phyloP scores from a whole-genome alignment of 768 basidiomycete genomes.

The Pleurotus salmoneostramineus region DNA sequence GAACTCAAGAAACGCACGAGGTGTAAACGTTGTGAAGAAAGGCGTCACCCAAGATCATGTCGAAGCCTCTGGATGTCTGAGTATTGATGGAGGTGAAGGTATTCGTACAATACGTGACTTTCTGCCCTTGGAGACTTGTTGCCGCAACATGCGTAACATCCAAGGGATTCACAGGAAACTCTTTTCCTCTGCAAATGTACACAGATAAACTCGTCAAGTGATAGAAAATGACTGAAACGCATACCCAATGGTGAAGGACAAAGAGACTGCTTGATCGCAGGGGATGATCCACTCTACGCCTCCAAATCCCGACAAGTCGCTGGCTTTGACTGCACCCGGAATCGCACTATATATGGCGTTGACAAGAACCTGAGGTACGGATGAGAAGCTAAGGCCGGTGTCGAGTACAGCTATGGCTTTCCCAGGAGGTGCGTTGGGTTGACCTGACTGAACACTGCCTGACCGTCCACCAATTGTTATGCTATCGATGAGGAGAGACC shows the following conservation, averaged over 20 bases:
- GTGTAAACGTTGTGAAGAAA: conserved; percentile 44
- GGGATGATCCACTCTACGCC: conserved; percentile 57
- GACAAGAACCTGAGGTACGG: conserved; percentile 45
- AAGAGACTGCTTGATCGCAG: conserved; percentile 58
- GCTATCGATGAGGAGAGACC: conserved; percentile 42
- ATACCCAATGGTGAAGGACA: conserved; percentile 62
- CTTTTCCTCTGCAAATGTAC: conserved; percentile 28
- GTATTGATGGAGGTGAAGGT: conserved; percentile 27
- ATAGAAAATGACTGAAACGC: conserved; percentile 15
- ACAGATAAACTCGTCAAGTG: neutral
- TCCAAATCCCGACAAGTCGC: conserved; percentile 22
- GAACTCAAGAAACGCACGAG: conserved; percentile 2
- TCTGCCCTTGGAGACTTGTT: conserved; percentile 20
- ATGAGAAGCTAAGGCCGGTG: conserved; percentile 65
- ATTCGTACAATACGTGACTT: conserved; percentile 25
- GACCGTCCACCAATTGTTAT: conserved; percentile 55
- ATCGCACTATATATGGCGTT: conserved; percentile 59
- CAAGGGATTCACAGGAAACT: conserved; percentile 62
- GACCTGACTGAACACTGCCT: conserved; percentile 42
- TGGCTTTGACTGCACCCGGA: conserved; percentile 41
- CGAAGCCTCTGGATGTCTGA: conserved; percentile 45
- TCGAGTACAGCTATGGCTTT: conserved; percentile 62
- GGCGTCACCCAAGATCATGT: conserved; percentile 71
- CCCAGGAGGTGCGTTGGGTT: conserved; percentile 34
- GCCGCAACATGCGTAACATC: conserved; percentile 36